Conservation (phyloP, 371 early-diverging fungal species). For the Mortierella polycephala region DNA sequence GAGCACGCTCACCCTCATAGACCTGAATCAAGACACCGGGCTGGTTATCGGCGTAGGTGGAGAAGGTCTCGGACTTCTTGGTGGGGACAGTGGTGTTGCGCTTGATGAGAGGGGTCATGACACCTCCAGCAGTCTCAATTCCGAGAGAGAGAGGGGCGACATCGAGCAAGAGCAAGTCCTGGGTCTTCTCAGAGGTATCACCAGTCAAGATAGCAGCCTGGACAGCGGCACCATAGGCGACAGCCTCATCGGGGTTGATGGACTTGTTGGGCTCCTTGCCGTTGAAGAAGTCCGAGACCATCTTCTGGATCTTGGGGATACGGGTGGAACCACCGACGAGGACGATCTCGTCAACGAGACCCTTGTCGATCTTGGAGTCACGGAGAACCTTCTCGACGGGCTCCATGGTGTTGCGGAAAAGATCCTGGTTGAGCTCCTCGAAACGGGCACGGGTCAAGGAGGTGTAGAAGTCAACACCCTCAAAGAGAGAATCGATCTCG, state of each 20-base stretch:
- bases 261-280: slow-evolving; percentile 97
- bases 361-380: slow-evolving; percentile 95
- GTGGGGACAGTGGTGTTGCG: slow-evolving; percentile 98
- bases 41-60: slow-evolving; percentile 98
- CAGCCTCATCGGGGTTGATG: slow-evolving; percentile 99
- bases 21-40: slow-evolving; percentile 98
- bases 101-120: slow-evolving; percentile 96
- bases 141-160: slow-evolving; percentile 92
- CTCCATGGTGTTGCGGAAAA: slow-evolving; percentile 94
- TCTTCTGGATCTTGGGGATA: slow-evolving; percentile 99
- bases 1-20: slow-evolving; percentile 97
- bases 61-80: slow-evolving; percentile 98
- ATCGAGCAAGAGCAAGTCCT: slow-evolving; percentile 85
- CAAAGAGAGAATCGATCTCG: slow-evolving; percentile 95
- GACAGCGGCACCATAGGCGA: slow-evolving; percentile 99
- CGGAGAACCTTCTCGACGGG: slow-evolving; percentile 96
- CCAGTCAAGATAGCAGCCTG: slow-evolving; percentile 95
- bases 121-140: slow-evolving; percentile 98
- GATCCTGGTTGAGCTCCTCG: slow-evolving; percentile 95
- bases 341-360: slow-evolving; percentile 94
- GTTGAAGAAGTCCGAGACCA: slow-evolving; percentile 97
- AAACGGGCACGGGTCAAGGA: slow-evolving; percentile 97
- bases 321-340: slow-evolving; percentile 99
- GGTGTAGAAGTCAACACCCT: slow-evolving; percentile 94
- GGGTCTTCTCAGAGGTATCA: slow-evolving; percentile 91